Base-by-base conservation (phyloP, 1,284 basidiomycete genomes). In the Cutaneotrichosporon arboriforme region DNA sequence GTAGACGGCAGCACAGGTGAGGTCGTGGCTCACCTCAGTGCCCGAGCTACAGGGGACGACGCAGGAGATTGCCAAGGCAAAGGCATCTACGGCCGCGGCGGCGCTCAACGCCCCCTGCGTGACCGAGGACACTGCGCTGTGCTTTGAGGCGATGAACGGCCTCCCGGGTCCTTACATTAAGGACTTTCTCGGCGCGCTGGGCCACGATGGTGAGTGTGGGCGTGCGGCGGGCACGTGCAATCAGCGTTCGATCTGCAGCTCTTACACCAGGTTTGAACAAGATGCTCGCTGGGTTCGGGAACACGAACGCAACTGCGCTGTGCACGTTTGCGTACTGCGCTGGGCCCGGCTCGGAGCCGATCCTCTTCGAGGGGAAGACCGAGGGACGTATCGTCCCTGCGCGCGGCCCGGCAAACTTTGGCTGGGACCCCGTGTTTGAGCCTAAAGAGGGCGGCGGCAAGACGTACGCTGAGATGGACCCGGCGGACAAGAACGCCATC, bases 131-230 rank as follows among this genome's bases (percentile, higher is more conserved):
- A 97, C 94, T 0, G 91, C 94, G 0, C 82, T 98, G 4, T 89
- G 86, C 66, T 97, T 92, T 68, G 83, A 86, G 61, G 92, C 93
- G 0, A 77, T 97, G 34, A 82, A 84, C 37, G 93, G 90, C 0
- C 82, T 98, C 7, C 94, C 94, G 2, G 96, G 94, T 0, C 92
- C 93, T 0, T 98, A 97, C 76, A 96, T 98, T 80, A 98, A 98
- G 69, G 81, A 90, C 66, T 97, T 97, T 72, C 76, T 94, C 65
- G 79, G 79, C 46, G 80, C 80, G 18, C 74, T 96, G 4, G 92
- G 92, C 1, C 87, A 90, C 64, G 84, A 88, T 62, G 84, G 83
- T 80, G 52, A 53, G 77, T 62, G 17, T n/a, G 5, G 21, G 18
- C 7, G 43, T 33, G 12, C n/a, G n/a, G n/a, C n/a, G 31, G 8